Evolutionary conservation across 176 grass and related monocot species (phyloP).

Genomic region (Juncus effusus): DNA sequence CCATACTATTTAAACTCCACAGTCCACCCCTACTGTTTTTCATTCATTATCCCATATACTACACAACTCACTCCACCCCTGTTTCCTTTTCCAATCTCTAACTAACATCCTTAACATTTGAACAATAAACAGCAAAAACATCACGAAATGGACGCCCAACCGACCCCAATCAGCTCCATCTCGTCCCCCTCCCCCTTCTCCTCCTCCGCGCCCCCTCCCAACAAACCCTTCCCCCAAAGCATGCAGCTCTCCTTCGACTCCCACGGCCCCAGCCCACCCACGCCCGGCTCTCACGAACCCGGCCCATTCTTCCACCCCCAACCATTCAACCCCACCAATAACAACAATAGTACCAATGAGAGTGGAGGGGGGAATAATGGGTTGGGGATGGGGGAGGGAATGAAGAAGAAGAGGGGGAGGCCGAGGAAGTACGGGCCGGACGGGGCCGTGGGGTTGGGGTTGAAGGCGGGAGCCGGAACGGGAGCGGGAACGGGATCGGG

Average conservation of each 20-base stretch:
- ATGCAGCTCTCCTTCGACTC: slow-evolving; percentile 28
- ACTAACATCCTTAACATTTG: too few relatives aligned
- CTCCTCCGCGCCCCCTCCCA: slow-evolving; percentile 12
- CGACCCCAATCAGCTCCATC: slow-evolving; percentile 17
- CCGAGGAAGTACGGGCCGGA: slow-evolving; percentile 95
- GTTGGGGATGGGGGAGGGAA: slow-evolving; percentile 58
- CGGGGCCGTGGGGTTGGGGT: slow-evolving; percentile 72
- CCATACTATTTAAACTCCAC: too few relatives aligned
- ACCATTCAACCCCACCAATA: slow-evolving; percentile 71
- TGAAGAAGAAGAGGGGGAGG: slow-evolving; percentile 88
- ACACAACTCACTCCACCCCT: too few relatives aligned
- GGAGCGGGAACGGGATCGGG: slow-evolving; percentile 55
- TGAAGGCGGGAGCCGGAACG: slow-evolving; percentile 37
- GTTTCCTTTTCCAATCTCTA: too few relatives aligned
- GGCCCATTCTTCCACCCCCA: slow-evolving; percentile 26
- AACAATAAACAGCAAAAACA: neutral
- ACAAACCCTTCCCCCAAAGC: slow-evolving; percentile 16
- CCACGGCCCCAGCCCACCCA: slow-evolving; percentile 19
- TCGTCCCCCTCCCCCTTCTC: slow-evolving; percentile 15
- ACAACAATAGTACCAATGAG: slow-evolving; percentile 52
- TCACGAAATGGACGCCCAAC: slow-evolving; percentile 22
- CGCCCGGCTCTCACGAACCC: slow-evolving; percentile 11
- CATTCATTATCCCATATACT: too few relatives aligned
- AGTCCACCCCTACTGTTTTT: too few relatives aligned
- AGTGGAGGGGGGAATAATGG: slow-evolving; percentile 62